A percentile compares a stretch with the other conserved stretches of the same genome.
These are phyloP conservation scores for Linum lewisii DNA, from an alignment of 345 rosid genomes.

Conservation along the genomic window DNA sequence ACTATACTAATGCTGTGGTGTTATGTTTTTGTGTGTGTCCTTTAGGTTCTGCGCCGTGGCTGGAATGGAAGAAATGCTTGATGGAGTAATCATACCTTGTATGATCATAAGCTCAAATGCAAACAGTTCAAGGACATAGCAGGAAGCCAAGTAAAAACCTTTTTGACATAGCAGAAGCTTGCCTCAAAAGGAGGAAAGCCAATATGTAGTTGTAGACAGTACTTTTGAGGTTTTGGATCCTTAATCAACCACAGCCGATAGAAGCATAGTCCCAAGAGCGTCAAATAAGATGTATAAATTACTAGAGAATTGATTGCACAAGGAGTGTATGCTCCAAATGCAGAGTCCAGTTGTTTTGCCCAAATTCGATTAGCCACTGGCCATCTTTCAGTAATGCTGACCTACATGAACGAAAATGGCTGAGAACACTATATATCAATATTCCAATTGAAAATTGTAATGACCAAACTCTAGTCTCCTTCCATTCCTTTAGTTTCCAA, in stretches of 20 bases:
- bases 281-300: slow-evolving; percentile 23
- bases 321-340: slow-evolving; percentile 26
- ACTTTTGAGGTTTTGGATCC: slow-evolving; percentile 15
- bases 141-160: not conserved
- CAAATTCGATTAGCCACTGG: slow-evolving; percentile 21
- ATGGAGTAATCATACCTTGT: no score
- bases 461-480: not conserved
- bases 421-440: not conserved
- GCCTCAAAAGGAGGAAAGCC: slow-evolving; percentile 26
- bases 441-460: not conserved
- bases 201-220: slow-evolving; percentile 19
- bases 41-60: no score
- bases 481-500: not conserved
- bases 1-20: no score
- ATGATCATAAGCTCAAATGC: not conserved
- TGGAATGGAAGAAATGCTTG: no score
- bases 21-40: no score
- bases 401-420: slow-evolving; percentile 1
- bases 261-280: slow-evolving; percentile 23
- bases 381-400: slow-evolving; percentile 1
- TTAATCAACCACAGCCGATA: slow-evolving; percentile 21
- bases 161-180: not conserved
- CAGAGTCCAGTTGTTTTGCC: slow-evolving; percentile 17
- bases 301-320: slow-evolving; percentile 24
- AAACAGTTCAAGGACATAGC: not conserved